A percentile compares a stretch with the other conserved stretches of the same genome.
phyloP scores from a whole-genome alignment of 352 stramenopile genomes.

The Saprolegnia diclina region DNA sequence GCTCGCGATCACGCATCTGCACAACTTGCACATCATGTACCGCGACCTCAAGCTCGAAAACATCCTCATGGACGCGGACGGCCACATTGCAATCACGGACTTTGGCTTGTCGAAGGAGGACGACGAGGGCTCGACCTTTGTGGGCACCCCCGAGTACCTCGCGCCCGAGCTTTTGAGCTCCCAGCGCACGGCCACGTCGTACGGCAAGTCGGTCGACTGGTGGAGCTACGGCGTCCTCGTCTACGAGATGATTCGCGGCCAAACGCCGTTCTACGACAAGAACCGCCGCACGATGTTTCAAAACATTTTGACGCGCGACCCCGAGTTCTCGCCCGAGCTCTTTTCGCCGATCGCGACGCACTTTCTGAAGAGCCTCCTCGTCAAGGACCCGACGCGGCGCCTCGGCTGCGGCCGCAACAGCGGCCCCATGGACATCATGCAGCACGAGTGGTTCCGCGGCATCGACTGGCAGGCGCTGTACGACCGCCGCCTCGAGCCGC shows the following conservation, averaged over 20 bases:
- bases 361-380: constrained; percentile 60
- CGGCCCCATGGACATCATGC: constrained; percentile 73
- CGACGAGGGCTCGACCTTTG: constrained; percentile 76
- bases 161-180: constrained; percentile 73
- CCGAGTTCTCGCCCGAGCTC: constrained; percentile 47
- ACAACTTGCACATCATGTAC: constrained; percentile 87
- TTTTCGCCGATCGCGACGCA: constrained; percentile 64
- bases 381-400: constrained; percentile 64
- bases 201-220: constrained; percentile 85
- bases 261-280: constrained; percentile 80
- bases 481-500: constrained; percentile 54
- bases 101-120: constrained; percentile 86
- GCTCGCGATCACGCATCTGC: constrained; percentile 74
- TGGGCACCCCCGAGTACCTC: constrained; percentile 79
- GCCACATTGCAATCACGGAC: constrained; percentile 80
- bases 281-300: constrained; percentile 84
- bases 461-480: constrained; percentile 76
- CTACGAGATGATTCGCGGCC: constrained; percentile 84
- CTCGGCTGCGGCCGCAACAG: constrained; percentile 50
- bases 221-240: constrained; percentile 82
- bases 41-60: constrained; percentile 88
- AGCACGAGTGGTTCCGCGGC: constrained; percentile 69
- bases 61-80: constrained; percentile 81
- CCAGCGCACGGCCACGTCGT: constrained; percentile 63
- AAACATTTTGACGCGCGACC: constrained; percentile 73